phyloP scores from a whole-genome alignment of 768 basidiomycete species.

The Crassisporium funariophilum region DNA sequence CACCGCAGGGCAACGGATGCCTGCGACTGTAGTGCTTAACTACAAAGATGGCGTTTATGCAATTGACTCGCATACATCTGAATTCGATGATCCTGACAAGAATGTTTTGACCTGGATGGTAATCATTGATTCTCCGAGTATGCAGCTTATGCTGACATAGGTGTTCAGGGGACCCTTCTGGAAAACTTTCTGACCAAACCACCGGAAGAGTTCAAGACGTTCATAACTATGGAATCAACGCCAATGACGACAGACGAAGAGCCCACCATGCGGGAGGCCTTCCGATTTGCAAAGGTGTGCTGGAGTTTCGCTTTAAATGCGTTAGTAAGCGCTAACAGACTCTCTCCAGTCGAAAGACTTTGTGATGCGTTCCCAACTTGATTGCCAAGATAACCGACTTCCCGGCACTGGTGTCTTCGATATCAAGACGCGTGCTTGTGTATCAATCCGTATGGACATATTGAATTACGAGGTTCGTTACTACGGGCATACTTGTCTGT shows the following conservation, averaged over 20 bases:
- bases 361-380: constrained; percentile 94
- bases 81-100: constrained; percentile 48
- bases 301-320: not conserved
- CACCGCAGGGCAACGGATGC: constrained; percentile 78
- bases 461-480: constrained; percentile 71
- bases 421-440: constrained; percentile 90
- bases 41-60: constrained; percentile 68
- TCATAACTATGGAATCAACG: constrained; percentile 43
- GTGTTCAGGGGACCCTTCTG: constrained; percentile 74
- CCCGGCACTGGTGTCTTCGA: constrained; percentile 95
- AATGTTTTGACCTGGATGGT: constrained; percentile 82
- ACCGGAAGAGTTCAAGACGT: constrained; percentile 59
- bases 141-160: not conserved
- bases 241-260: constrained; percentile 31
- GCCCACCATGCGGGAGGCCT: constrained; percentile 61
- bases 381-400: constrained; percentile 77
- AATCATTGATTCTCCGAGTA: constrained; percentile 17
- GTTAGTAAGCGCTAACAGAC: not conserved
- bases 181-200: constrained; percentile 85
- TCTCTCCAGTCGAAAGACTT: constrained; percentile 54
- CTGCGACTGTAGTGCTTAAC: constrained; percentile 68
- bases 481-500: no score
- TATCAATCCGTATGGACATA: constrained; percentile 82
- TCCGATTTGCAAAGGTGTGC: constrained; percentile 80
- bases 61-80: constrained; percentile 55